These are phyloP conservation scores for Phytophthora macrochlamydospora DNA, from an alignment of 352 stramenopile species.

Conservation along the genomic window DNA sequence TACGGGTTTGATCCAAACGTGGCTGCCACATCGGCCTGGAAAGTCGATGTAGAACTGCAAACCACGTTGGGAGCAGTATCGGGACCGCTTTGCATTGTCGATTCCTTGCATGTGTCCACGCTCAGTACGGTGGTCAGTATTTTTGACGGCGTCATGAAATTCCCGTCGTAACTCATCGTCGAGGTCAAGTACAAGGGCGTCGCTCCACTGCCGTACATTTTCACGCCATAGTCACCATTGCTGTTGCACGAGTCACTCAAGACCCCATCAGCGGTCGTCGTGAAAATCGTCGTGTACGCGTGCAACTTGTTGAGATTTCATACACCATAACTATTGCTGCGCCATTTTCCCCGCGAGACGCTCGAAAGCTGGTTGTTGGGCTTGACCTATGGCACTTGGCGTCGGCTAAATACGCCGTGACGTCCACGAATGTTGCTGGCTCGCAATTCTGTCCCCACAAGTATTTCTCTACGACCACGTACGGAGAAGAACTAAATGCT, in stretches of 20 bases:
- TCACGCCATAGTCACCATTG: neutral
- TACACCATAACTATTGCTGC: neutral
- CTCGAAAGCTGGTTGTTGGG: neutral
- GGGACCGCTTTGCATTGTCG: neutral
- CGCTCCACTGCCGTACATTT: neutral
- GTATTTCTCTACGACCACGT: constrained; percentile 1
- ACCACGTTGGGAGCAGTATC: neutral
- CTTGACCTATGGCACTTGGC: constrained; percentile 1
- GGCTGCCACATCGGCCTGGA: neutral
- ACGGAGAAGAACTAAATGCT: neutral
- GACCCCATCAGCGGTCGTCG: neutral
- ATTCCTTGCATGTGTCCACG: neutral
- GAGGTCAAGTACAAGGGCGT: neutral
- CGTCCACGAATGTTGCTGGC: neutral
- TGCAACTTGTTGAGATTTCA: neutral
- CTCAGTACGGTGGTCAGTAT: neutral
- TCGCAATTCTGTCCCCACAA: neutral
- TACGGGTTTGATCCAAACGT: neutral
- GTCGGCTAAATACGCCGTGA: neutral
- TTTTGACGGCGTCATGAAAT: neutral
- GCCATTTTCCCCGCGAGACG: neutral
- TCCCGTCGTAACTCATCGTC: neutral
- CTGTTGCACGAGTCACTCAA: neutral
- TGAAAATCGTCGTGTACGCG: neutral
- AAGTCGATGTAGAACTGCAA: neutral